Percentiles rank a stretch among this genome's conserved stretches.
Conservation (phyloP, 2,329 filamentous ascomycete species). For the Venturia asperata region DNA sequence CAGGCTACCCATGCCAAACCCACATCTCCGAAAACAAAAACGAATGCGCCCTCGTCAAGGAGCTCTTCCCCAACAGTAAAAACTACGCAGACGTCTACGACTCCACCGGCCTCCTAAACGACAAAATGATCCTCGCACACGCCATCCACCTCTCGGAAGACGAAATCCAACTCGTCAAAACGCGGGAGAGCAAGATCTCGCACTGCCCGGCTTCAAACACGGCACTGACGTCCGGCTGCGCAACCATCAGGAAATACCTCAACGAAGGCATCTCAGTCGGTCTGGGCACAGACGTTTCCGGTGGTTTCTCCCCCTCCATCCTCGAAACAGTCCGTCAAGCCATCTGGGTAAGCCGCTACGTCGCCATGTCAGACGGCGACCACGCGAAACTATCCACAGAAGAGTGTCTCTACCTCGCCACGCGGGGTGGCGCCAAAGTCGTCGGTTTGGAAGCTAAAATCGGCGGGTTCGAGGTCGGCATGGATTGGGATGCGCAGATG, state of each 20-base stretch:
- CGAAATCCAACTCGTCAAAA: conserved; percentile 59
- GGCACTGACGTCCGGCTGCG: conserved; percentile 70
- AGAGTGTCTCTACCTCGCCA: conserved; percentile 80
- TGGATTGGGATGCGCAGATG: conserved; percentile 86
- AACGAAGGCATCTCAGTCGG: conserved; percentile 71
- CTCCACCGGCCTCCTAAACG: conserved; percentile 57
- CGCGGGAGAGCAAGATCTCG: conserved; percentile 57
- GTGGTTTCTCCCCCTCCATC: conserved; percentile 75
- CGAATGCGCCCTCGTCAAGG: conserved; percentile 64
- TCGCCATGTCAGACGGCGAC: conserved; percentile 49
- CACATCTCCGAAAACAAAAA: conserved; percentile 77
- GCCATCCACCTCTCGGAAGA: conserved; percentile 64
- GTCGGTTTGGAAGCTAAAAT: conserved; percentile 65
- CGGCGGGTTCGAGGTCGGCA: conserved; percentile 77
- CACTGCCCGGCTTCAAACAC: conserved; percentile 89
- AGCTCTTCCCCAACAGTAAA: conserved; percentile 57
- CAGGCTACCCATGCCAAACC: conserved; percentile 68
- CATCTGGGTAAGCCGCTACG: conserved; percentile 66
- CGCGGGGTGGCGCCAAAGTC: conserved; percentile 76
- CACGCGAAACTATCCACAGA: conserved; percentile 68
- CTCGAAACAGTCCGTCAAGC: conserved; percentile 80
- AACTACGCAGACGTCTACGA: conserved; percentile 80
- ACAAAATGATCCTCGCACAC: conserved; percentile 76
- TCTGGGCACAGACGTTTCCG: conserved; percentile 83
- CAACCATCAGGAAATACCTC: conserved; percentile 66